These are phyloP conservation scores for Collybiopsis luxurians DNA, from an alignment of 768 basidiomycete genomes.

Conservation along the genomic window DNA sequence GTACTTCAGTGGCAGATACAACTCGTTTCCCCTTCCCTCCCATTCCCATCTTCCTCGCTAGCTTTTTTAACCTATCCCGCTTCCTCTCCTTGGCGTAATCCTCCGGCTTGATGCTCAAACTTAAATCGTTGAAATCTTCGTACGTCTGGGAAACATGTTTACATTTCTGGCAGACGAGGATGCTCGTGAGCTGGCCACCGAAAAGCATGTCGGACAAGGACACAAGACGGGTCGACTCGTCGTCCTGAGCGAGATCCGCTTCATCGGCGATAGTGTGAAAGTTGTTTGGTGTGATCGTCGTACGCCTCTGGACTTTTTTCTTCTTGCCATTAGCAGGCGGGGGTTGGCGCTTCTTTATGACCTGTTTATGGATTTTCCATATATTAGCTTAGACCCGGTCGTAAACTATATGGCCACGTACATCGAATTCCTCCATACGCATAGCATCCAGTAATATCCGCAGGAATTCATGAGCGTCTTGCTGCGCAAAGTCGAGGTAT, in stretches of 20 bases:
- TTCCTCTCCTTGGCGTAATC: conserved; percentile 72
- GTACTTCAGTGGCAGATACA: neutral
- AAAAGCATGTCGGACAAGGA: conserved; percentile 91
- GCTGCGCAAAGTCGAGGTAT: conserved; percentile 92
- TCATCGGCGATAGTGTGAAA: conserved; percentile 6
- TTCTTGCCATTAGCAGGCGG: conserved; percentile 35
- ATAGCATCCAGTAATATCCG: conserved; percentile 87
- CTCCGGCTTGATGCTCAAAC: conserved; percentile 82
- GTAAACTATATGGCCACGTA: conserved; percentile 30
- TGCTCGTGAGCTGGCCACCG: conserved; percentile 83
- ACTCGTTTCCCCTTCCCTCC: conserved; percentile 4
- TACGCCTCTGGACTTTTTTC: conserved; percentile 31
- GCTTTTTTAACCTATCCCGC: conserved; percentile 71
- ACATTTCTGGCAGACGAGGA: conserved; percentile 93
- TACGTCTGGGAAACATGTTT: conserved; percentile 90
- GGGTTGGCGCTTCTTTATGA: conserved; percentile 74
- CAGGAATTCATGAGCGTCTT: conserved; percentile 94
- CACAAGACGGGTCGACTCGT: conserved; percentile 42
- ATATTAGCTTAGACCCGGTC: neutral
- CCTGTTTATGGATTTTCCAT: conserved; percentile 34
- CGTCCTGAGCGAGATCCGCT: conserved; percentile 27
- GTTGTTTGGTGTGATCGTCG: conserved; percentile 12
- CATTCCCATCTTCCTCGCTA: conserved; percentile 61
- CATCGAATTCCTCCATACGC: conserved; percentile 93
- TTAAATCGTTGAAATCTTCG: conserved; percentile 94